A percentile compares a stretch with the other conserved stretches of the same genome.
phyloP scores from a whole-genome alignment of 352 stramenopile species.

The Phytophthora capsici region DNA sequence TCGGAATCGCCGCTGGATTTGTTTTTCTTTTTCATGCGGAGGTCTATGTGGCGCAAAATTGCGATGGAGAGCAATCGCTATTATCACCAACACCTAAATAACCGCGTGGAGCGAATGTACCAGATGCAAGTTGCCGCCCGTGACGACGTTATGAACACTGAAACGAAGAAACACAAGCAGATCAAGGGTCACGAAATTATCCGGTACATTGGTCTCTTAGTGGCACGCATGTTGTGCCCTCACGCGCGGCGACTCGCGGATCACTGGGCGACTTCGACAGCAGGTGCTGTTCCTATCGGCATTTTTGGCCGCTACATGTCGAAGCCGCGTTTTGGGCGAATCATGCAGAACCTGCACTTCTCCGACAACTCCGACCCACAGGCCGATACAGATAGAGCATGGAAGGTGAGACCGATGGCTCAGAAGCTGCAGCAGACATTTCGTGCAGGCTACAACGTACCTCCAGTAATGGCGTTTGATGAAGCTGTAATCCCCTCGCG shows the following conservation, averaged over 20 bases:
- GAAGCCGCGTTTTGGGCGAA: slow-evolving; percentile 4
- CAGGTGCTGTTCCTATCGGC: slow-evolving; percentile 8
- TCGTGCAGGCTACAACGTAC: background rate
- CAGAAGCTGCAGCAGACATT: slow-evolving; percentile 5
- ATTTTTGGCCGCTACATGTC: slow-evolving; percentile 27
- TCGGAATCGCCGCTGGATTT: slow-evolving; percentile 14
- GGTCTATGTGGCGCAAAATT: too few relatives aligned
- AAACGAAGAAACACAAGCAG: slow-evolving; percentile 11
- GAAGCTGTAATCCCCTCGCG: slow-evolving; percentile 14
- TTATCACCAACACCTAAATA: too few relatives aligned
- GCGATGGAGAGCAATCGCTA: too few relatives aligned
- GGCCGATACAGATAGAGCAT: slow-evolving; percentile 9
- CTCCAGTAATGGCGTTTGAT: slow-evolving; percentile 15
- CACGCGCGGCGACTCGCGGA: slow-evolving; percentile 8
- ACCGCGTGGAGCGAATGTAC: slow-evolving; percentile 1
- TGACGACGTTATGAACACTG: background rate
- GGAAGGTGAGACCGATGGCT: slow-evolving; percentile 11
- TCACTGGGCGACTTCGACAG: slow-evolving; percentile 12
- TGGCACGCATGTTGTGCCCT: slow-evolving; percentile 13
- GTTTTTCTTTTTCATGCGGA: slow-evolving; percentile 5
- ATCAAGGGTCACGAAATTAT: slow-evolving; percentile 22
- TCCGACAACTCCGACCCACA: slow-evolving; percentile 4
- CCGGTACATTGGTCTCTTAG: slow-evolving; percentile 16
- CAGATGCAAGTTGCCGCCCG: background rate
- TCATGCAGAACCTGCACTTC: slow-evolving; percentile 29